Base-by-base conservation (phyloP, 768 basidiomycete species). In the Porpolomopsis calyptriformis region DNA sequence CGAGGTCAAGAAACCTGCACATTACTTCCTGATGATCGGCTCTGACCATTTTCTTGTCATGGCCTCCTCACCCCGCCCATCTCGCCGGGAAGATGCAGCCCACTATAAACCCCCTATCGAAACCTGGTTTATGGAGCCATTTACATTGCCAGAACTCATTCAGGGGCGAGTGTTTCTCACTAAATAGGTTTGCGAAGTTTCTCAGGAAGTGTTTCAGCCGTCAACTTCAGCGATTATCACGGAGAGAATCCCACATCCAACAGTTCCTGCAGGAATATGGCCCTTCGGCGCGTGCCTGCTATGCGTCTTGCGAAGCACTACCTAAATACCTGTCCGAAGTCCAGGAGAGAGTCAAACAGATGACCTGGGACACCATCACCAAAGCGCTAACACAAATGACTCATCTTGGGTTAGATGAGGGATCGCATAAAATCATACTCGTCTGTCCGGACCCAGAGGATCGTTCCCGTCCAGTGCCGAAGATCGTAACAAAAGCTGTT, bases 71-170 rank as follows among this genome's bases (percentile, higher is more conserved):
- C 40, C 27, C 14, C 40, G 20, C 22, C 23, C 40, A 42, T 11
- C 10, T 42, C 40, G 27, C 22, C 26, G 40, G 40, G 40, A 23
- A 27, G 27, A 20, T 10, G 36, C 35, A 20, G 24, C 9, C 18
- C 46, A 48, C 23, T 48, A 48, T 34, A 24, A 34, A 33, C 39
- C 40, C 22, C 46, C 46, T 42, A 22, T 42, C 46, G 20, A 16
- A 33, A 16, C 42, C 39, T 48, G 46, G 46, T 35, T 48, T 26
- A 48, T 48, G 46, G 24, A 42, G 40, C 46, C 46, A 41, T 48
- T 48, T 48, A 41, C 39, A 31, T 48, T 48, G 23, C 40, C 23
- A 27, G 46, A 48, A 34, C 46, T 48, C 39, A 48, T 48, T 48
- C 46, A 48, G 42, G 46, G 40, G 46, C 26, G 24, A 43, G 41